Conservation (phyloP, 2,329 filamentous ascomycete species). For the Emergomyces pasteurianus region DNA sequence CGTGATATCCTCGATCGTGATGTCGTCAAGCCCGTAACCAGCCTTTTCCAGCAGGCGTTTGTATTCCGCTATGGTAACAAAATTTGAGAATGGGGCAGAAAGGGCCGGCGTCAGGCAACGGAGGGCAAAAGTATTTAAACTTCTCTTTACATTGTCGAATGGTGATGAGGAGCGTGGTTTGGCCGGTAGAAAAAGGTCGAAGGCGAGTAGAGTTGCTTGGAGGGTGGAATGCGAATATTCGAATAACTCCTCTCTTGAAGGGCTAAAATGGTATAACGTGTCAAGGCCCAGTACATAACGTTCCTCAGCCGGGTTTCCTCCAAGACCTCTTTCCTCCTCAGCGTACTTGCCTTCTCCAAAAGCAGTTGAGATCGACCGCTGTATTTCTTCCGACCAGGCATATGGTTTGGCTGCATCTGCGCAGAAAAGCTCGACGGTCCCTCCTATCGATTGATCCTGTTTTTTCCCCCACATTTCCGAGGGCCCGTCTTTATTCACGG, state of each 20-base stretch:
- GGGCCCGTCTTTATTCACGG: background rate
- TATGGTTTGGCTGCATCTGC: conserved; percentile 39
- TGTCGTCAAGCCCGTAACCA: conserved; percentile 35
- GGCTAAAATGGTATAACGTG: conserved; percentile 46
- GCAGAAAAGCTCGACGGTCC: conserved; percentile 28
- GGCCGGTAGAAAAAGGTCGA: conserved; percentile 38
- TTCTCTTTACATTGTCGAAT: conserved; percentile 5
- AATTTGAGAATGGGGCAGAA: conserved; percentile 39
- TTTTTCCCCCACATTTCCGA: conserved; percentile 1
- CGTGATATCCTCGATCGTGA: conserved; percentile 41
- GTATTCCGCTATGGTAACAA: conserved; percentile 38
- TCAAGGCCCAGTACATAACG: conserved; percentile 40
- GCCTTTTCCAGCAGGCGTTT: conserved; percentile 32
- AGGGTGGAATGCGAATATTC: conserved; percentile 30
- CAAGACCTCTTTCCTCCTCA: conserved; percentile 30
- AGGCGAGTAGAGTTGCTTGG: conserved; percentile 42
- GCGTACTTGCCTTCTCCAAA: background rate
- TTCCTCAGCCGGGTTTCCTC: background rate
- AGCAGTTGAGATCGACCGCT: background rate
- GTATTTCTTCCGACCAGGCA: conserved; percentile 7
- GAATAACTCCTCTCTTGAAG: conserved; percentile 39
- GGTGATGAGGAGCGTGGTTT: conserved; percentile 9
- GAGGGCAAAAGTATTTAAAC: conserved; percentile 24
- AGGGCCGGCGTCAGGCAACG: conserved; percentile 36
- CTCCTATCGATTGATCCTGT: background rate